A percentile compares a stretch with the other conserved stretches of the same genome.
phyloP scores from a whole-genome alignment of 2,329 filamentous ascomycete species.

The Xylaria hypoxylon region DNA sequence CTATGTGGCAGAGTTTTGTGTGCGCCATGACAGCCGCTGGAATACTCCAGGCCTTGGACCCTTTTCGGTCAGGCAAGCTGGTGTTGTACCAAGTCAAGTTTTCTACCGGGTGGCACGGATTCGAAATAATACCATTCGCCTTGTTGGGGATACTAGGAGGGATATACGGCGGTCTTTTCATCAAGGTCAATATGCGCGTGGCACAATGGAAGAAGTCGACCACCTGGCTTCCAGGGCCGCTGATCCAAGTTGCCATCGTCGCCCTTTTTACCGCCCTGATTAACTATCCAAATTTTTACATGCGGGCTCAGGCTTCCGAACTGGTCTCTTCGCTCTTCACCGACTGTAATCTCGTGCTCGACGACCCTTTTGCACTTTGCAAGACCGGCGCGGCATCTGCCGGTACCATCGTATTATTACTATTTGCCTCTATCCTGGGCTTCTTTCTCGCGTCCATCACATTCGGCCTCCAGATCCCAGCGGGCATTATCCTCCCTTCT shows the following conservation, averaged over 20 bases:
- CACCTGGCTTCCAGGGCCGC: constrained; percentile 75
- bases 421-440: constrained; percentile 84
- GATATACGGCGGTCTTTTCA: constrained; percentile 94
- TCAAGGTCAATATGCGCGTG: constrained; percentile 91
- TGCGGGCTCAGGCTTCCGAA: constrained; percentile 91
- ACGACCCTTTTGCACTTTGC: constrained; percentile 92
- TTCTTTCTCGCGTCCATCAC: constrained; percentile 88
- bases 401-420: constrained; percentile 82
- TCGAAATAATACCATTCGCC: constrained; percentile 90
- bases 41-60: constrained; percentile 90
- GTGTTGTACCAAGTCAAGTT: constrained; percentile 97
- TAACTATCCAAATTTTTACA: constrained; percentile 96
- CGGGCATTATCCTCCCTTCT: constrained; percentile 94
- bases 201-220: constrained; percentile 80
- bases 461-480: constrained; percentile 93
- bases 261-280: constrained; percentile 85
- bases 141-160: constrained; percentile 89
- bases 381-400: constrained; percentile 85
- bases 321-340: constrained; percentile 92
- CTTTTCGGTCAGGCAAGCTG: constrained; percentile 93
- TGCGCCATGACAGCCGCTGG: constrained; percentile 99
- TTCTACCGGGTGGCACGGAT: constrained; percentile 90
- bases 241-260: constrained; percentile 83
- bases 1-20: constrained; percentile 99
- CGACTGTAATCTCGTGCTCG: constrained; percentile 83